Conservation (phyloP, 257 asterid genomes). For the Hygrophila difformis region DNA sequence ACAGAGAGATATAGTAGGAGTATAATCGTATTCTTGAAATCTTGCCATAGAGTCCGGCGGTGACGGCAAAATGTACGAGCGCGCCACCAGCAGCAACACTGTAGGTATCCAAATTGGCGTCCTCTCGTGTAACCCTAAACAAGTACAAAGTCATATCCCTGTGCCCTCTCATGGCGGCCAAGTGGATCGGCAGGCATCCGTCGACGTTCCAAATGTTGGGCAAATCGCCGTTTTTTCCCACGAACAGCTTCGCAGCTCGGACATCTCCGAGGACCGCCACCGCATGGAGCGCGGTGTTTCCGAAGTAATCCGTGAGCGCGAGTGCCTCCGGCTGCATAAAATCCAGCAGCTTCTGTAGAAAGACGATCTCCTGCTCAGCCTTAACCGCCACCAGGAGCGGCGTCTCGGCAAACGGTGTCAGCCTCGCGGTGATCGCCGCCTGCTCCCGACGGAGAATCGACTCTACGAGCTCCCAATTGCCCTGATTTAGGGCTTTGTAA, state of each 20-base stretch:
- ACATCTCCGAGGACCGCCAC: slow-evolving; percentile 21
- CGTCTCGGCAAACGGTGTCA: slow-evolving; percentile 22
- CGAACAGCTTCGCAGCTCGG: slow-evolving; percentile 16
- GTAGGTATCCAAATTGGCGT: slow-evolving; percentile 8
- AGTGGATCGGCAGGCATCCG: slow-evolving; percentile 18
- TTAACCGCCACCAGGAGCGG: slow-evolving; percentile 23
- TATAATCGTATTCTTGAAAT: no score
- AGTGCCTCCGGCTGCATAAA: slow-evolving; percentile 20
- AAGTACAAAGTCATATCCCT: slow-evolving; percentile 20
- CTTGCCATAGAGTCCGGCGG: slow-evolving; percentile 17
- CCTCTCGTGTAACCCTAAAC: slow-evolving; percentile 14
- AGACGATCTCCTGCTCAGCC: slow-evolving; percentile 14
- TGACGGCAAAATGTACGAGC: slow-evolving; percentile 13
- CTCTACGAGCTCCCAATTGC: slow-evolving; percentile 16
- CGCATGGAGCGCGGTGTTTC: slow-evolving; percentile 24
- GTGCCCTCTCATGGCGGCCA: slow-evolving; percentile 21
- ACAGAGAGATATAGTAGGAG: no score
- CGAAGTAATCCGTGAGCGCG: slow-evolving; percentile 18
- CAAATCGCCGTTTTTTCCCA: slow-evolving; percentile 13
- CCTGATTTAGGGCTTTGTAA: slow-evolving; percentile 14
- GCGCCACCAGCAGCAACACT: slow-evolving; percentile 16
- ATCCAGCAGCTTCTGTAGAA: slow-evolving; percentile 15
- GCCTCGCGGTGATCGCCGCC: slow-evolving; percentile 20
- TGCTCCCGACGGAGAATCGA: slow-evolving; percentile 1
- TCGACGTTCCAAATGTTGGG: slow-evolving; percentile 16